Base-by-base conservation (phyloP, 129 eudicot genomes). In the Scalesia atractyloides region DNA sequence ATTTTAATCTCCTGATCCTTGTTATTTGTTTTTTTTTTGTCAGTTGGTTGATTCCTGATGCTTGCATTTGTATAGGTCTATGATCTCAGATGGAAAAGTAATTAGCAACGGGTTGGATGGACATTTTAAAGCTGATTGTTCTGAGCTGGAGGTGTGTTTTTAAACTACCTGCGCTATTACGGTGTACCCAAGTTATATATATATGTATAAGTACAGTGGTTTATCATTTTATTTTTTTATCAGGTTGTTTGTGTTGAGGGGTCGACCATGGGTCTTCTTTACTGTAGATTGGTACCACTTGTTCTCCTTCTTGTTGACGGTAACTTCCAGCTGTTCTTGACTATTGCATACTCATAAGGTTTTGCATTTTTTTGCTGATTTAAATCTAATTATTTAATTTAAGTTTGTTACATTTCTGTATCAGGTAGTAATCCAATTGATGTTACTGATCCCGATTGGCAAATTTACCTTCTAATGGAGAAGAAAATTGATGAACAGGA, bases 391-490 rank as follows among this genome's bases (percentile, higher is more conserved):
- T 50, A 63, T 58, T n/a, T 44, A 19, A 7, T 49, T 69, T 64
- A 18, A 68, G 4, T 14, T 14, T 5, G 44, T 62, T 41, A 16
- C 60, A n/a, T 56, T 65, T 41, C 48, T 82, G 76, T 36, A 68
- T 64, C 91, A 95, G 99, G 99, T 83, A 95, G 99, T 88, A 95
- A 85, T 78, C 97, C 99, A 13, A 90, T 95, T 66, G 99, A 95
- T 66, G 87, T 95, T 17, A 88, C 88, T 17, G 99, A 95, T 82
- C 96, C 99, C 37, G 81, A 84, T 15, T 95, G 99, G 99, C 94
- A 90, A 80, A 63, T 95, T 53, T 90, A 86, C 73, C 83, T 91
- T 39, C 2, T 90, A 17, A 82, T 90, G 70, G 85, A 84, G 80
- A 86, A 84, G 72, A 82, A 56, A 66, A 75, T 34, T 15, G 74